Evolutionary conservation across 306 rosid species (phyloP).

Genomic region (Alnus glutinosa): DNA sequence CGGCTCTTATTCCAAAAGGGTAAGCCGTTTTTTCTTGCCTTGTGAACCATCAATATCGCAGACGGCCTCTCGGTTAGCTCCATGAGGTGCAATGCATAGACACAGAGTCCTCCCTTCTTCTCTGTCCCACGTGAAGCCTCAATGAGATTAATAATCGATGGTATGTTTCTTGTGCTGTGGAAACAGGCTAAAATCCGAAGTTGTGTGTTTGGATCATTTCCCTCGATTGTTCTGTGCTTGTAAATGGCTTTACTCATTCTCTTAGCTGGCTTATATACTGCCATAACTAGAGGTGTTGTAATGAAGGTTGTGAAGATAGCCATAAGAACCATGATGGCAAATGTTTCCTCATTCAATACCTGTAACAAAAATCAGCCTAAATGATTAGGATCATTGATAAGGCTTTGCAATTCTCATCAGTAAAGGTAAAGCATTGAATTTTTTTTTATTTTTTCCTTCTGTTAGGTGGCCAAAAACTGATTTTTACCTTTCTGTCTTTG

Average conservation of each 20-base stretch:
- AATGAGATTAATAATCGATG: conserved; percentile 69
- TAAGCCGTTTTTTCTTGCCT: conserved; percentile 55
- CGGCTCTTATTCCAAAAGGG: conserved; percentile 64
- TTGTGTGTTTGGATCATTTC: conserved; percentile 51
- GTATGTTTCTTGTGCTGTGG: conserved; percentile 61
- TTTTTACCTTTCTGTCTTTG: conserved; percentile 76
- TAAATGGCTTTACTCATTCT: conserved; percentile 39
- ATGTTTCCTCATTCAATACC: conserved; percentile 92
- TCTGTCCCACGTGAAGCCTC: conserved; percentile 77
- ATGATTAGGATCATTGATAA: conserved; percentile 1
- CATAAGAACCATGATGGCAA: conserved; percentile 91
- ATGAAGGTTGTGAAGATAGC: conserved; percentile 84
- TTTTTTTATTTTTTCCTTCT: too few species aligned
- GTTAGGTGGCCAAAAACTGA: background rate
- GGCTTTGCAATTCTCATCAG: conserved; percentile 2
- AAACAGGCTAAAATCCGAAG: conserved; percentile 76
- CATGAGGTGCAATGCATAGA: conserved; percentile 84
- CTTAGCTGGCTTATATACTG: conserved; percentile 65
- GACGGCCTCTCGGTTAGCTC: conserved; percentile 71
- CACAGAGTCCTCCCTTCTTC: conserved; percentile 57
- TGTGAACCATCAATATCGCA: conserved; percentile 64
- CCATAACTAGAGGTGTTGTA: conserved; percentile 75
- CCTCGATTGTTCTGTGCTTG: conserved; percentile 60
- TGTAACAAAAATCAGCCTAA: conserved; percentile 33
- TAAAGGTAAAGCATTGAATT: conserved; percentile 1